Percentiles rank a stretch among this genome's conserved stretches.
Evolutionary conservation across 2,329 filamentous ascomycete species (phyloP).

Genomic region (Beauveria bassiana): DNA sequence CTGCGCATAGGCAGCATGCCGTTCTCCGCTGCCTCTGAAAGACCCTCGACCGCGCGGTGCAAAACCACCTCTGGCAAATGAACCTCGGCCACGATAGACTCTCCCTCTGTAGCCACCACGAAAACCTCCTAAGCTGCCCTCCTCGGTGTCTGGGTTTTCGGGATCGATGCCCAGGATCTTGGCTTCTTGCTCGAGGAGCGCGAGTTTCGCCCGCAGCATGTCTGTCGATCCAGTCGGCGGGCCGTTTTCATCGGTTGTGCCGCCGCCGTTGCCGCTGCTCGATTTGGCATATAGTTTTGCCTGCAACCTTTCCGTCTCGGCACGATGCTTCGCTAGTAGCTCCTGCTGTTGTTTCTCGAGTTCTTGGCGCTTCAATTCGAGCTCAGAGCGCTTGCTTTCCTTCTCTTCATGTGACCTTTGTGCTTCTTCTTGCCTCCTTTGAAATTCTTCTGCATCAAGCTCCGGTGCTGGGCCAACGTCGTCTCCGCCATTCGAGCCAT

Average conservation of each 20-base stretch:
- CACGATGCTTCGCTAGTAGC: conserved; percentile 53
- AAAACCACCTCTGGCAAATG: conserved; percentile 32
- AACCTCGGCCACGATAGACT: conserved; percentile 30
- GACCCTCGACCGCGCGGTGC: conserved; percentile 27
- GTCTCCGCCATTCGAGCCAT: not conserved
- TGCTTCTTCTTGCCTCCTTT: conserved; percentile 60
- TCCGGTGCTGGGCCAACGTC: conserved; percentile 32
- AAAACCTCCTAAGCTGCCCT: conserved; percentile 26
- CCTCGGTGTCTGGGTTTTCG: conserved; percentile 28
- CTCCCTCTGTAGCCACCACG: conserved; percentile 26
- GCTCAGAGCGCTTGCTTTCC: conserved; percentile 51
- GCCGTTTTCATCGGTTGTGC: conserved; percentile 20
- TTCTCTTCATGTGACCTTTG: conserved; percentile 63
- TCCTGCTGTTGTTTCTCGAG: conserved; percentile 58
- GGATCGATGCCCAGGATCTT: conserved; percentile 61
- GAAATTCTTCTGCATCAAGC: conserved; percentile 63
- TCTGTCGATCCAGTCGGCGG: conserved; percentile 40
- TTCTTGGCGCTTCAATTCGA: conserved; percentile 54
- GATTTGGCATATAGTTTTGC: conserved; percentile 32
- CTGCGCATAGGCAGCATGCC: conserved; percentile 49
- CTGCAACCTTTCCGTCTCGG: conserved; percentile 58
- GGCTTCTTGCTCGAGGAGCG: conserved; percentile 66
- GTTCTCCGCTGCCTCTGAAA: conserved; percentile 35
- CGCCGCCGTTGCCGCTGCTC: conserved; percentile 20
- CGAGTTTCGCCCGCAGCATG: conserved; percentile 61